Evolutionary conservation across 805 yeast genomes (phyloP), one percentile per base, ranked within the genome.

Genomic region (Starmera dryadoides): DNA sequence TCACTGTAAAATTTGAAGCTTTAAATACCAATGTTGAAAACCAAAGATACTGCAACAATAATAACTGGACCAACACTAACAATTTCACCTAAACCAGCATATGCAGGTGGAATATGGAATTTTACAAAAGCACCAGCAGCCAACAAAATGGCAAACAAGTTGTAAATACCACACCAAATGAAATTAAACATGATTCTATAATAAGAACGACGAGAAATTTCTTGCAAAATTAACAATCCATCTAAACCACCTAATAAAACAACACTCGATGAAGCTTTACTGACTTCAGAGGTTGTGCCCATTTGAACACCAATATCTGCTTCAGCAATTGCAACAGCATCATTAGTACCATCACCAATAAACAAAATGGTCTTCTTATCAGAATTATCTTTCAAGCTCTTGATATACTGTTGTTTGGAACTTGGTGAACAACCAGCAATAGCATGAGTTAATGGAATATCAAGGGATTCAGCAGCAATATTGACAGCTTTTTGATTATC

Each of bases 301-400:
- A 86, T 73, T 14, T 93, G 86, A 53, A 86, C 77, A n/a, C 95
- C 95, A 18, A 85, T 62, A 43, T 83, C 81, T 0, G 91, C 81
- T 42, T 79, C 73, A 2, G 81, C 85, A 40, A 85, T 66, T 0
- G 94, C 93, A 2, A 94, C 91, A 1, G 94, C 88, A 56, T 85
- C 95, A 56, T 85, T 85, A 47, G 85, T 80, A 38, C 95, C 95
- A 58, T 85, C 95, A 10, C 95, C 95, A 15, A 85, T 81, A 68
- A 86, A 81, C 12, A 84, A 83, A 34, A 85, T 76, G 19, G 64
- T 59, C 8, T n/a, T n/a, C n/a, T 49, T 42, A 9, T 10, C 20
- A 17, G 29, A 29, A 28, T 14, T 5, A 5, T 17, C 32, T 4
- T 30, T 17, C 17, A 30, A 17, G 9, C 16, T 18, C n/a, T 28